These are phyloP conservation scores for Pichia sp. DNA, from an alignment of 1,139 yeast species.

Conservation along the genomic window DNA sequence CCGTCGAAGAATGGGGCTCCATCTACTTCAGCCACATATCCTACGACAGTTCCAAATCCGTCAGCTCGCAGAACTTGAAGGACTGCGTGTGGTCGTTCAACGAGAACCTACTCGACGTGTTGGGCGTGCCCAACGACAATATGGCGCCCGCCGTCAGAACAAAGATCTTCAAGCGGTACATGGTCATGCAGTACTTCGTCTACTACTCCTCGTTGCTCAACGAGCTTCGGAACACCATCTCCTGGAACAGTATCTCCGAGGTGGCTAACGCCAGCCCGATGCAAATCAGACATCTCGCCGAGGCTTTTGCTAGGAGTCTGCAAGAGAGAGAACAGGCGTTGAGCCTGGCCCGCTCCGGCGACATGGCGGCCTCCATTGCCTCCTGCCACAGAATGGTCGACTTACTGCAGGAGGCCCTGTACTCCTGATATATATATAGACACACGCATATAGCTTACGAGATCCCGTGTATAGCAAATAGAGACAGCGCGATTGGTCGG, in stretches of 20 bases:
- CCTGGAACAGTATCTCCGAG: neutral
- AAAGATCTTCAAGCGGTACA: constrained; percentile 22
- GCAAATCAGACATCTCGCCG: neutral
- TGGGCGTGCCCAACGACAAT: constrained; percentile 22
- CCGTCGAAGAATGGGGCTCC: constrained; percentile 23
- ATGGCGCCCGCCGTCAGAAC: constrained; percentile 25
- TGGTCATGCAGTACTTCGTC: constrained; percentile 22
- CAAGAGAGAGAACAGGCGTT: constrained; percentile 18
- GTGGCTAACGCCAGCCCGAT: neutral
- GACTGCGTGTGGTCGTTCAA: constrained; percentile 27
- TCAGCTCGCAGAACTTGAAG: constrained; percentile 4
- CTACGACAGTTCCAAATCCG: neutral
- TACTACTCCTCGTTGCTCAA: constrained; percentile 14
- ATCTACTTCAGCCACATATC: constrained; percentile 25
- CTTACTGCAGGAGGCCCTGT: neutral
- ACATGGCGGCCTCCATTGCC: constrained; percentile 16
- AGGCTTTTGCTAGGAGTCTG: constrained; percentile 7
- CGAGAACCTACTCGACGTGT: constrained; percentile 20
- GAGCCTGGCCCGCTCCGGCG: constrained; percentile 1
- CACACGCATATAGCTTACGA: neutral
- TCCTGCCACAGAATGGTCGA: neutral
- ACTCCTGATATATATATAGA: neutral
- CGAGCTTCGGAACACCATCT: neutral
- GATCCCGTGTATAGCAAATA: neutral
- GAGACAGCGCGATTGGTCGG: constrained; percentile 2